phyloP scores from a whole-genome alignment of 2,329 filamentous ascomycete species.

The Zasmidium citrigriseum region DNA sequence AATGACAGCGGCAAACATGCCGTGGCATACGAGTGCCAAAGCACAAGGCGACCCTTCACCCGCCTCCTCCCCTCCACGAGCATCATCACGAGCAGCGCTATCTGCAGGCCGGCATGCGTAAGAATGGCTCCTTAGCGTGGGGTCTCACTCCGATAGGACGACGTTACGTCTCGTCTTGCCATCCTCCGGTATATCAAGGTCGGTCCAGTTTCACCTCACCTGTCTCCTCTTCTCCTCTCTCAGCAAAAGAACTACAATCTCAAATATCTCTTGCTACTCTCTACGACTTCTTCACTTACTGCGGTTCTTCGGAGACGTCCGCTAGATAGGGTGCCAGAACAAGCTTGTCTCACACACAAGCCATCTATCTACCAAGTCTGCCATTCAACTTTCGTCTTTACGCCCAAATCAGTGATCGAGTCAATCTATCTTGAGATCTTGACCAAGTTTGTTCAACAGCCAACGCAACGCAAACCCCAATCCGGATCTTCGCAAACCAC shows the following conservation, averaged over 20 bases:
- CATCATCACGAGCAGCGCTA: neutral
- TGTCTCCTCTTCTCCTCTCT: neutral
- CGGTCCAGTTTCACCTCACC: neutral
- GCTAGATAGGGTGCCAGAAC: slow-evolving; percentile 6
- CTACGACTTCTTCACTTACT: neutral
- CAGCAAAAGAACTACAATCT: neutral
- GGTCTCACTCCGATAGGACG: slow-evolving; percentile 1
- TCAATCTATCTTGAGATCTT: neutral
- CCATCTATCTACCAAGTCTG: slow-evolving; percentile 9
- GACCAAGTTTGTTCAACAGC: neutral
- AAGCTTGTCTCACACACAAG: neutral
- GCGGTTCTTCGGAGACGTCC: slow-evolving; percentile 8
- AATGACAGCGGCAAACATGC: neutral
- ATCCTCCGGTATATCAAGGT: neutral
- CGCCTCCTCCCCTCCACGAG: neutral
- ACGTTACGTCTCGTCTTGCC: neutral
- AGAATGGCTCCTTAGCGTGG: slow-evolving; percentile 2
- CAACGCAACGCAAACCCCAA: no score
- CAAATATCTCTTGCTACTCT: neutral
- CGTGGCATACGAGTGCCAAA: neutral
- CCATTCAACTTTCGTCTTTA: neutral
- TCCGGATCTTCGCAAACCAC: neutral
- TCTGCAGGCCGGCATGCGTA: slow-evolving; percentile 2
- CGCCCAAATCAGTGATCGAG: neutral
- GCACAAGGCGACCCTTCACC: neutral